Base-by-base conservation (phyloP, 257 asterid species). In the Fraxinus pennsylvanica region DNA sequence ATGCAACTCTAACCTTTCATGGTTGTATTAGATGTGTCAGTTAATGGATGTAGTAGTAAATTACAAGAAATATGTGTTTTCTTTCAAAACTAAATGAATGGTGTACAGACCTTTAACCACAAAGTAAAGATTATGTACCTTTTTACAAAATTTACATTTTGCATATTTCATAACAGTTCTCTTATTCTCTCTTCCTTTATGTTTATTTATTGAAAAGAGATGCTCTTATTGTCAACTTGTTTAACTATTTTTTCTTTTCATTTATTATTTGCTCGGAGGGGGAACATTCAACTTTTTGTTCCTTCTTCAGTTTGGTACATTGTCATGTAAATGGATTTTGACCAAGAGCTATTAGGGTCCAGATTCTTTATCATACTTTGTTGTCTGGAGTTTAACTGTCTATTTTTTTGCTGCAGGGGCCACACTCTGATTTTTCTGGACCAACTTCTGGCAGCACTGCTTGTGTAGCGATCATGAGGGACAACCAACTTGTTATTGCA, bases 391-490 rank as follows among this genome's bases (percentile, higher is more conserved):
- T 45, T 45, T 45, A 45, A 45, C 19, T 45, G 19, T 12, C 9
- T 52, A 72, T 70, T 65, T 78, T 59, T 78, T 59, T 59, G 45
- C 74, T 39, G 66, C 89, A 94, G 99, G 99, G 99, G 39, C 98
- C 98, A 17, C 99, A 92, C 82, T 89, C 99, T 78, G 96, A 94
- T 87, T 94, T 94, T 84, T 29, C 97, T 75, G 98, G 99, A 75
- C 99, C 99, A 39, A 94, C 97, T 74, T 91, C 94, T 77, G 99
- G 99, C 54, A 81, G 99, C 80, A 91, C 97, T 68, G 94, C 99
- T 78, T 94, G 99, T 87, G 99, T 92, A 79, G 96, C 97, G 21
- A 74, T 94, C 52, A 73, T 92, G 65, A 88, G 97, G 88, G 94
- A 80, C 52, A 89, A 88, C 81, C 95, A 90, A 85, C 97, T 92